These are phyloP conservation scores for Fusarium pininemorale DNA, from an alignment of 2,329 filamentous ascomycete species.

Conservation along the genomic window DNA sequence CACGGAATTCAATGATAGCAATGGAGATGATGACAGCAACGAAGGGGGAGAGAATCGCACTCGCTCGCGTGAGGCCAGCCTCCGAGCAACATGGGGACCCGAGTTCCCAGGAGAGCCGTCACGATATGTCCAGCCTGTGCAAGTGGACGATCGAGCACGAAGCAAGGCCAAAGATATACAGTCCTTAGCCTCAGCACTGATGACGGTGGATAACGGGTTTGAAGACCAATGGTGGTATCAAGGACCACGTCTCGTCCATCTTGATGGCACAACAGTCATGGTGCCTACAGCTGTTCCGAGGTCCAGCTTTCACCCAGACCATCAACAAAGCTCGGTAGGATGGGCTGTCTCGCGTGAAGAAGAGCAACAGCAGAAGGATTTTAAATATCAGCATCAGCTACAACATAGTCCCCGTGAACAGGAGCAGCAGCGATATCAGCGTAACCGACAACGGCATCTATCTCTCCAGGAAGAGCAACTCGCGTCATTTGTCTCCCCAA, in stretches of 20 bases:
- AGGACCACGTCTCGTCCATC: conserved; percentile 47
- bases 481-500: conserved; percentile 17
- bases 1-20: conserved; percentile 32
- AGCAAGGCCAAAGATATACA: conserved; percentile 53
- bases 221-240: conserved; percentile 68
- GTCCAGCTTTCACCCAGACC: conserved; percentile 14
- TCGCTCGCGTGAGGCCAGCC: conserved; percentile 18
- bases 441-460: conserved; percentile 12
- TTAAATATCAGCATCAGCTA: conserved; percentile 3
- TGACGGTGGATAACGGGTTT: conserved; percentile 67
- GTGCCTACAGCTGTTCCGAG: conserved; percentile 26
- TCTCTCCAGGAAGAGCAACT: conserved; percentile 21
- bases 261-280: conserved; percentile 32
- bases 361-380: conserved; percentile 2
- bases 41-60: neutral
- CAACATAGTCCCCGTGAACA: conserved; percentile 10
- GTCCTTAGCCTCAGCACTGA: conserved; percentile 61
- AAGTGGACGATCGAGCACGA: conserved; percentile 46
- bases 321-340: conserved; percentile 23
- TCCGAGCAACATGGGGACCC: conserved; percentile 34
- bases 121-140: neutral
- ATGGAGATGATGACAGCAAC: conserved; percentile 1
- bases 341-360: conserved; percentile 29
- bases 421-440: neutral
- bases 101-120: conserved; percentile 20